Percentiles rank a stretch among this genome's conserved stretches.
Evolutionary conservation across 2,329 filamentous ascomycete species (phyloP).

Genomic region (Hymenoscyphus fraxineus): DNA sequence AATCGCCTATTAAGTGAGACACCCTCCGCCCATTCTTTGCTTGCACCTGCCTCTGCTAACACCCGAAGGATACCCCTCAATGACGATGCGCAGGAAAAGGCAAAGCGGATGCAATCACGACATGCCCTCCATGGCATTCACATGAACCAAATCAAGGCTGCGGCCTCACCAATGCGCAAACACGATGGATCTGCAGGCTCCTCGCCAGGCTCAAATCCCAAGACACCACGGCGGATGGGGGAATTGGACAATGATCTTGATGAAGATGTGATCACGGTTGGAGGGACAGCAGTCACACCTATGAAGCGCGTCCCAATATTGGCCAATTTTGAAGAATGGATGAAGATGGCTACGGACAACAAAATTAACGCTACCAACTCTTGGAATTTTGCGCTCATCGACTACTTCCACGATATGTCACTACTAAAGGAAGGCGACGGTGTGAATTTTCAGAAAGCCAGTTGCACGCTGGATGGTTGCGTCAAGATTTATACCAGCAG

Average conservation of each 20-base stretch:
- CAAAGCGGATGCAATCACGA: conserved; percentile 78
- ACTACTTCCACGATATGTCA: conserved; percentile 99
- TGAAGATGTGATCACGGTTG: conserved; percentile 61
- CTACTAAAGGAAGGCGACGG: conserved; percentile 92
- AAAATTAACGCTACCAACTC: conserved; percentile 98
- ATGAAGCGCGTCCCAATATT: conserved; percentile 95
- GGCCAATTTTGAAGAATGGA: conserved; percentile 99
- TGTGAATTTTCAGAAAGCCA: conserved; percentile 98
- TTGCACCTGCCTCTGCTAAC: conserved; percentile 8
- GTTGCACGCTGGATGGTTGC: conserved; percentile 93
- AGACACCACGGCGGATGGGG: conserved; percentile 46
- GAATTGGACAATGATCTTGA: conserved; percentile 44
- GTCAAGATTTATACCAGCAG: conserved; percentile 99
- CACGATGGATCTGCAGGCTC: conserved; percentile 56
- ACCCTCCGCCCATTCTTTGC: not conserved
- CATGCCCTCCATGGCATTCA: conserved; percentile 86
- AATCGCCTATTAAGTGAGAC: conserved; percentile 37
- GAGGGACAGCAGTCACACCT: conserved; percentile 77
- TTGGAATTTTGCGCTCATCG: conserved; percentile 99
- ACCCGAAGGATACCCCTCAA: conserved; percentile 79
- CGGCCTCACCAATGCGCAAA: conserved; percentile 69
- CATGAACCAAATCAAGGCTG: conserved; percentile 85
- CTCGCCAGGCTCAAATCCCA: conserved; percentile 53
- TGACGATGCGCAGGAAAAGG: conserved; percentile 91
- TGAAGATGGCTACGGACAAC: conserved; percentile 99